Evolutionary conservation across 1,284 basidiomycete genomes (phyloP), one percentile per base, ranked within the genome.

Genomic region (Cutaneotrichosporon cutaneum): DNA sequence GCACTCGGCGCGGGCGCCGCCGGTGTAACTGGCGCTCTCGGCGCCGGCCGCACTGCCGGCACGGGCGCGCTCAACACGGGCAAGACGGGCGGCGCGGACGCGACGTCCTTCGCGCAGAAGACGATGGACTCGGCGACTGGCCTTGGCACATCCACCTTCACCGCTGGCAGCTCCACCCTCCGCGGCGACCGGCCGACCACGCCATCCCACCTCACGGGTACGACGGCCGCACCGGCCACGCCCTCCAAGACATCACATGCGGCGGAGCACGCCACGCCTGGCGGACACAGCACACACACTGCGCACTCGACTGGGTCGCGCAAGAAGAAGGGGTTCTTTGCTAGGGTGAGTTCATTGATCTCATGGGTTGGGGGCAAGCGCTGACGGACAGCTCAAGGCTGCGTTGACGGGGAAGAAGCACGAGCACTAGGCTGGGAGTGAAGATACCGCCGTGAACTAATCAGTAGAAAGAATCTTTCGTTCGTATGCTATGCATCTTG

Each of bases 281-380:
- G 18, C 14, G 27, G 30, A 32, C 52, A 39, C 22, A 54, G 30
- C 22, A 39, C 47, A 16, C 27, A 51, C 27, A 51, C 21, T 35
- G 26, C 35, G 36, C 47, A 45, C 54, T 51, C 35, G 48, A 47
- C 55, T 36, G 54, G 13, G 50, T 57, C 51, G 66, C 58, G 62
- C 44, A 70, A 69, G 68, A 66, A 63, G 48, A 66, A 61, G 48
- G 62, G 68, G 48, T 69, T 72, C 66, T 65, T 70, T 42, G 35
- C 54, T 39, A 72, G 26, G 54, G 36, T 56, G n/a, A 45, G 33
- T 30, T 4, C 6, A 8, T 2, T 32, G 6, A n/a, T n/a, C 13
- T 13, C 13, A 48, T 13, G 26, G n/a, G n/a, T n/a, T n/a, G n/a
- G n/a, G n/a, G n/a, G n/a, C n/a, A n/a, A n/a, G 32, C 16, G 48